Evolutionary conservation across 1,284 basidiomycete species (phyloP), one percentile per base, ranked within the genome.

Genomic region (Trametes sp.): DNA sequence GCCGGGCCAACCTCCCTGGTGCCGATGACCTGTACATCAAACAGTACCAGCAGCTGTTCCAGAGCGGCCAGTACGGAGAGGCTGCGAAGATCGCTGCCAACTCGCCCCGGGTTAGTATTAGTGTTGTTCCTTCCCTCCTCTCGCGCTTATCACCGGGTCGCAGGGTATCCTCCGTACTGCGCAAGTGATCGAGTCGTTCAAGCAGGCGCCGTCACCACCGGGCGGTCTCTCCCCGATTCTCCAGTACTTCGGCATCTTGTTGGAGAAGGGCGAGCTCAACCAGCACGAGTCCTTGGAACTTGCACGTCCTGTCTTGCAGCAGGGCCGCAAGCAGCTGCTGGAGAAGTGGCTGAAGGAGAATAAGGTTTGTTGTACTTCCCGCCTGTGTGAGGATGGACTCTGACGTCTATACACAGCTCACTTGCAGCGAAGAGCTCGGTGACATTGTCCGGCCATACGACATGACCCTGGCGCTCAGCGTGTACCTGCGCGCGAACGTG

Each of bases 341-440:
- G 98, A 99, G 82, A 99, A 99, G 76, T 99, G 98, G 98, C 82
- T 99, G 69, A 99, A 99, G 81, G 98, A 99, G 84, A 98, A 98
- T 83, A 99, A 99, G 87, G 93, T 89, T 66, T 35, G 75, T 62
- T 14, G 13, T 10, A 23, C 21, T 13, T 7, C 23, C 11, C 24
- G 5, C 28, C 41, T 19, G 45, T 19, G 45, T 26, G 7, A 58
- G 35, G 21, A 23, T 14, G 16, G 16, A 42, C 14, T 31, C 35
- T 53, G 50, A 66, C 55, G 64, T 51, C n/a, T n/a, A 11, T 28
- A 45, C 21, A 50, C 59, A 95, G 93, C 90, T 99, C 67, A 97
- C 98, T 65, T 99, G 98, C 82, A 95, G 92, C 73, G 98, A 99
- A 79, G 97, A 99, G 79, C 90, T 99, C 21, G 98, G 98, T 63